Base-by-base conservation (phyloP, 2,329 filamentous ascomycete genomes). In the Seiridium cupressi region DNA sequence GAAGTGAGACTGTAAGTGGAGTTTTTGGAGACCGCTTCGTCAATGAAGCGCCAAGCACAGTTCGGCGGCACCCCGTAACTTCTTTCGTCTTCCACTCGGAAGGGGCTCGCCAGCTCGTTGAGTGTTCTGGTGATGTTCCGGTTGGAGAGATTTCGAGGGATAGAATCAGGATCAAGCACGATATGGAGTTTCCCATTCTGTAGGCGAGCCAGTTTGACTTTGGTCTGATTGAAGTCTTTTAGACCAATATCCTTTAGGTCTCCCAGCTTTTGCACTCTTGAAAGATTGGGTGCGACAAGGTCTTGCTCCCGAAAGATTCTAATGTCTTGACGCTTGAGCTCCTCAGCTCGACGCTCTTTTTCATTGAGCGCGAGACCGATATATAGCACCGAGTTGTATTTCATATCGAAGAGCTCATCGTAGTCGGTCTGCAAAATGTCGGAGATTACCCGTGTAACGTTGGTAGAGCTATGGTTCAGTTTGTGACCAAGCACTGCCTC, bases 371-470 rank as follows among this genome's bases (percentile, higher is more conserved):
- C 73, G 42, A 78, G 68, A 13, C 78, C 78, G 3, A 77, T 74
- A 56, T 72, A 79, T 10, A 80, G 72, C 26, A 79, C 70, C 31
- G 78, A 79, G 55, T 67, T 57, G 64, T 78, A 73, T 64, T 74
- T 77, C 73, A 79, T 68, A 67, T 80, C 78, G 56, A 80, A 80
- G 48, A 80, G 74, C 67, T 80, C 78, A 51, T 79, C 74, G 58
- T 80, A 80, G 65, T 80, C 77, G n/a, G 77, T 79, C 68, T 79
- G 77, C 32, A 80, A 72, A 34, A 78, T 72, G 53, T 76, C 75
- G 53, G 75, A 71, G 36, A 81, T 64, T 58, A 80, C 70, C 10
- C 67, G 65, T 31, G 72, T 68, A 0, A 72, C 67, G 26, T 66
- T 67, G 13, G 72, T 65, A 32, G 75, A 75, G 51, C 66, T 62